Evolutionary conservation across 2,329 filamentous ascomycete genomes (phyloP).

Genomic region (Aspergillus aculeatinus): DNA sequence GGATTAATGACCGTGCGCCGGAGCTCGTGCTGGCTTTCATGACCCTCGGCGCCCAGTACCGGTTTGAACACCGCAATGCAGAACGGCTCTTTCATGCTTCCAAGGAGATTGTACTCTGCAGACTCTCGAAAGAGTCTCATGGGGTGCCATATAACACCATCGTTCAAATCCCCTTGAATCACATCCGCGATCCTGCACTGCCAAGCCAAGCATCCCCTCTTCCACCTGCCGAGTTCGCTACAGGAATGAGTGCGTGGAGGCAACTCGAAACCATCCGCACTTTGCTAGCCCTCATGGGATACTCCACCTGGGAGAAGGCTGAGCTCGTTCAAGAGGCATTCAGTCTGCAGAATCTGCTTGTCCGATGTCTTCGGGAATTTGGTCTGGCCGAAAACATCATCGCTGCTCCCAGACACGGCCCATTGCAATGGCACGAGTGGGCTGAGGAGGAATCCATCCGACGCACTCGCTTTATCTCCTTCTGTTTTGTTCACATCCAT

Average conservation of each 20-base stretch:
- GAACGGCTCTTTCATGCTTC: constrained; percentile 51
- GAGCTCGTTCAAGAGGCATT: constrained; percentile 35
- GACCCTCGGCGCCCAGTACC: constrained; percentile 56
- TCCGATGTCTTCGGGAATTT: constrained; percentile 31
- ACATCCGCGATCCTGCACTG: constrained; percentile 16
- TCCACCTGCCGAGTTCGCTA: constrained; percentile 11
- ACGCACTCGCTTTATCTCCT: constrained; percentile 39
- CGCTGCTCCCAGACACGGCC: constrained; percentile 22
- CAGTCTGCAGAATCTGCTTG: constrained; percentile 30
- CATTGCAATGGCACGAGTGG: constrained; percentile 38
- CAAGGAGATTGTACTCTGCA: constrained; percentile 64
- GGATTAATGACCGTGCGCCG: constrained; percentile 62
- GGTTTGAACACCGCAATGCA: constrained; percentile 47
- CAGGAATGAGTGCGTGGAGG: constrained; percentile 20
- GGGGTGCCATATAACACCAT: constrained; percentile 14
- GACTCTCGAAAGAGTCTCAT: constrained; percentile 41
- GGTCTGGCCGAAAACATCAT: constrained; percentile 28
- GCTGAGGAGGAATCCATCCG: constrained; percentile 36
- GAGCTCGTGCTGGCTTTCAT: constrained; percentile 68
- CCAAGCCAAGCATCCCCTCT: constrained; percentile 13
- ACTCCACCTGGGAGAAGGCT: constrained; percentile 33
- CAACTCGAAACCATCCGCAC: constrained; percentile 33
- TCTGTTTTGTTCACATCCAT: constrained; percentile 41
- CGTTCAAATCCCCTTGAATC: constrained; percentile 22
- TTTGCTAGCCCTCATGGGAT: constrained; percentile 33